Conservation (phyloP, 1,284 basidiomycete species). For the Leccinum fuscescens region DNA sequence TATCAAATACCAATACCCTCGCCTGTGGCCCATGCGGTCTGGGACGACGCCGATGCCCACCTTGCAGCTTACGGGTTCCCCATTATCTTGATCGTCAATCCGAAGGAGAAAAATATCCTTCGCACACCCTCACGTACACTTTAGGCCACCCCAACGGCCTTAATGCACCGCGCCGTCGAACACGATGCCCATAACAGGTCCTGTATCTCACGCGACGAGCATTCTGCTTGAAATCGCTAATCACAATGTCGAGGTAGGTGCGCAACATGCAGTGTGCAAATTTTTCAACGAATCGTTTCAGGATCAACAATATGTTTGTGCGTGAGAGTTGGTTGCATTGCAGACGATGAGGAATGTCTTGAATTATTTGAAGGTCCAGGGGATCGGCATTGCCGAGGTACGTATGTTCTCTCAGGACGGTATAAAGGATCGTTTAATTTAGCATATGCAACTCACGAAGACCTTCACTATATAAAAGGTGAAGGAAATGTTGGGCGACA, state of each 20-base stretch:
- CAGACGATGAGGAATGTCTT: constrained; percentile 95
- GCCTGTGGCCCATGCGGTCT: constrained; percentile 91
- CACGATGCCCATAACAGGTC: too few species aligned
- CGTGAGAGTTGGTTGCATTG: constrained; percentile 90
- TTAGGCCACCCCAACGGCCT: constrained; percentile 93
- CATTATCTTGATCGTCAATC: constrained; percentile 97
- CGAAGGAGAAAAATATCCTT: constrained; percentile 98
- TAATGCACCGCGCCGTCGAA: too few species aligned
- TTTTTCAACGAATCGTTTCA: constrained; percentile 29
- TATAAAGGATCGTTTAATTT: constrained; percentile 3
- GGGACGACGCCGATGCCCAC: constrained; percentile 95
- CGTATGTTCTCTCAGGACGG: constrained; percentile 1
- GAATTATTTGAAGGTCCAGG: constrained; percentile 95
- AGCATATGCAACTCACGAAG: constrained; percentile 67
- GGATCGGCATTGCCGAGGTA: constrained; percentile 94
- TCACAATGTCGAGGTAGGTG: constrained; percentile 88
- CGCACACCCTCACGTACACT: constrained; percentile 93
- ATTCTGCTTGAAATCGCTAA: constrained; percentile 95
- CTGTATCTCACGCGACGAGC: constrained; percentile 50
- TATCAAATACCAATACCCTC: constrained; percentile 76
- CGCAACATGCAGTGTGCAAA: not conserved
- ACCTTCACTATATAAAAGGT: constrained; percentile 84
- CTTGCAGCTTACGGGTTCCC: constrained; percentile 96
- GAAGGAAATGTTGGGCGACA: constrained; percentile 88
- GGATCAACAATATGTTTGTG: constrained; percentile 97